phyloP scores from a whole-genome alignment of 2,329 filamentous ascomycete species.

The Beauveria medogensis region DNA sequence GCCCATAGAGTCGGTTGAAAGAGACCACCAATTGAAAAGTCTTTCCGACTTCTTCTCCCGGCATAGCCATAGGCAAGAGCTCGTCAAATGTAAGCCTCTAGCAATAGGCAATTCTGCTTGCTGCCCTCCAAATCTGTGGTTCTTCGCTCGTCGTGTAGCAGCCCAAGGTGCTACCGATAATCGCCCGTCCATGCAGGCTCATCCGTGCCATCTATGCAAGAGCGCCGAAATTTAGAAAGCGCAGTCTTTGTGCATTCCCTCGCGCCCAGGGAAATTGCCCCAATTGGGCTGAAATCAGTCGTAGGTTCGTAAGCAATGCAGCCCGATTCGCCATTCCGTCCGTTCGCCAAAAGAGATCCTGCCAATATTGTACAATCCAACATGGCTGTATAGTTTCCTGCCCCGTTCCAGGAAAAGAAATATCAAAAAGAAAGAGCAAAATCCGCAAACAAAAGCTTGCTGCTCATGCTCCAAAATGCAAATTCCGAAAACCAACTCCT shows the following conservation, averaged over 20 bases:
- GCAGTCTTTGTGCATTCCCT: conserved; percentile 4
- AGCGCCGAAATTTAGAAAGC: conserved; percentile 1
- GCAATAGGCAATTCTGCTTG: conserved; percentile 10
- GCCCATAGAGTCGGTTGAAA: conserved; percentile 2
- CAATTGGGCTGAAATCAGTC: conserved; percentile 14
- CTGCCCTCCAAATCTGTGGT: conserved; percentile 5
- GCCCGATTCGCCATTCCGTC: conserved; percentile 26
- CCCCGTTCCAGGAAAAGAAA: conserved; percentile 13
- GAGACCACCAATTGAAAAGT: conserved; percentile 3
- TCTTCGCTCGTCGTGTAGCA: conserved; percentile 7
- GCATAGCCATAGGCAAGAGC: conserved; percentile 9
- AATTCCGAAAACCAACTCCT: conserved; percentile 14
- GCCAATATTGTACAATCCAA: conserved; percentile 38
- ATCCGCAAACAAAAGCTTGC: conserved; percentile 8
- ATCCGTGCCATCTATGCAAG: conserved; percentile 7
- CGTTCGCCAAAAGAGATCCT: conserved; percentile 26
- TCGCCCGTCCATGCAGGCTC: neutral
- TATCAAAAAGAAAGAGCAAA: conserved; percentile 21
- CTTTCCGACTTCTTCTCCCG: neutral
- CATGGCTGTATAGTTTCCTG: conserved; percentile 11
- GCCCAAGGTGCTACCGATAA: conserved; percentile 11
- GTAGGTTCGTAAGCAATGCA: conserved; percentile 24
- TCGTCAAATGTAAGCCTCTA: neutral
- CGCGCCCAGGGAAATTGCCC: neutral
- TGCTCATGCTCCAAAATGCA: conserved; percentile 18